These are phyloP conservation scores for Fistulinella prunicolor DNA, from an alignment of 768 basidiomycete species.

Conservation along the genomic window DNA sequence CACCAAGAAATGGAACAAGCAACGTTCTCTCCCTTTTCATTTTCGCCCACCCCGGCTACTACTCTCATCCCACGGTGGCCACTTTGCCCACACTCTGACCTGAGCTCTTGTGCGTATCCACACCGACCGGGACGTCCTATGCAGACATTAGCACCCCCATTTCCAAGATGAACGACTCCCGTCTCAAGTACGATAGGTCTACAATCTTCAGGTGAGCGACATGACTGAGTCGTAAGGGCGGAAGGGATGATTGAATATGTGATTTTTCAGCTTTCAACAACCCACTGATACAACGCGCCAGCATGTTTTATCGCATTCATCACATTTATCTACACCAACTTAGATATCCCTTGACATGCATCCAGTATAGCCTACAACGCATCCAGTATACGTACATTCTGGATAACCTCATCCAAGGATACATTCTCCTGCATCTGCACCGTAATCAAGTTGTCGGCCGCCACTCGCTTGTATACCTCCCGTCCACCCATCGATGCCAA, in stretches of 20 bases:
- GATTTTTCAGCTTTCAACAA: conserved; percentile 79
- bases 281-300: too few relatives aligned
- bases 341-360: too few relatives aligned
- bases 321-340: too few relatives aligned
- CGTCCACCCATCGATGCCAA: too few relatives aligned
- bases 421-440: too few relatives aligned
- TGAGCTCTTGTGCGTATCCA: conserved; percentile 71
- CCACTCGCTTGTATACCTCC: too few relatives aligned
- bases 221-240: conserved; percentile 64
- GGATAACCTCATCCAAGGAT: too few relatives aligned
- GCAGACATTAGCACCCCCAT: conserved; percentile 75
- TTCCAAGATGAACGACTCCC: conserved; percentile 74
- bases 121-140: conserved; percentile 67
- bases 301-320: too few relatives aligned
- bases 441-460: too few relatives aligned
- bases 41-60: conserved; percentile 59
- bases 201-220: conserved; percentile 64
- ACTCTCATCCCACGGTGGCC: conserved; percentile 77
- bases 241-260: conserved; percentile 66
- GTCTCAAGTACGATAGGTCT: conserved; percentile 72
- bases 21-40: conserved; percentile 58
- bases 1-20: conserved; percentile 76
- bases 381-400: too few relatives aligned
- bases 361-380: too few relatives aligned
- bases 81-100: conserved; percentile 75